These are phyloP conservation scores for Ganoderma boninense DNA, from an alignment of 1,284 basidiomycete species.

Conservation along the genomic window DNA sequence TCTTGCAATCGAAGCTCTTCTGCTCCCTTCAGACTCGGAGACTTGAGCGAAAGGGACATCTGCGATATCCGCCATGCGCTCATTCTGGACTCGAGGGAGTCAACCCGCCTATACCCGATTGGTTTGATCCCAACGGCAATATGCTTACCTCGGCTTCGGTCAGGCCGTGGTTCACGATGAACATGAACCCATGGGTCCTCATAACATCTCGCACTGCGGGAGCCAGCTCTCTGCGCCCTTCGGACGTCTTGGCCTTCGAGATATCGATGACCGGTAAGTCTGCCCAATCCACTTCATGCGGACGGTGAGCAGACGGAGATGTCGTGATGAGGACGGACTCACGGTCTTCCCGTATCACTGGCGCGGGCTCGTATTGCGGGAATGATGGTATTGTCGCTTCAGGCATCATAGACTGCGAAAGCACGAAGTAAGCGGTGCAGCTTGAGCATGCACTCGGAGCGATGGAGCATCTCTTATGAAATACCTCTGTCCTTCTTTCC, in stretches of 20 bases:
- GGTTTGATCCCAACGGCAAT: neutral
- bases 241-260: constrained; percentile 54
- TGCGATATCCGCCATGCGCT: constrained; percentile 64
- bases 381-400: neutral
- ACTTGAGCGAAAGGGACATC: constrained; percentile 62
- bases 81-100: constrained; percentile 11
- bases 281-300: constrained; percentile 66
- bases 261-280: constrained; percentile 74
- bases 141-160: constrained; percentile 40
- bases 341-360: neutral
- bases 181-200: constrained; percentile 69
- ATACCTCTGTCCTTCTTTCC: too few relatives aligned
- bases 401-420: neutral
- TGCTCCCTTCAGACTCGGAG: constrained; percentile 61
- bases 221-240: constrained; percentile 58
- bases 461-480: neutral
- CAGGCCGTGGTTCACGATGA: constrained; percentile 67
- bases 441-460: too few relatives aligned
- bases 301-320: neutral
- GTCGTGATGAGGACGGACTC: neutral
- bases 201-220: constrained; percentile 66
- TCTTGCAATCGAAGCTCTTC: constrained; percentile 50
- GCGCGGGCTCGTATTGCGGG: neutral
- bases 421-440: neutral
- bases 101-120: neutral